Percentiles rank a stretch among this genome's conserved stretches.
Evolutionary conservation across 106 monocot genomes (phyloP).

Genomic region (Allium fistulosum): DNA sequence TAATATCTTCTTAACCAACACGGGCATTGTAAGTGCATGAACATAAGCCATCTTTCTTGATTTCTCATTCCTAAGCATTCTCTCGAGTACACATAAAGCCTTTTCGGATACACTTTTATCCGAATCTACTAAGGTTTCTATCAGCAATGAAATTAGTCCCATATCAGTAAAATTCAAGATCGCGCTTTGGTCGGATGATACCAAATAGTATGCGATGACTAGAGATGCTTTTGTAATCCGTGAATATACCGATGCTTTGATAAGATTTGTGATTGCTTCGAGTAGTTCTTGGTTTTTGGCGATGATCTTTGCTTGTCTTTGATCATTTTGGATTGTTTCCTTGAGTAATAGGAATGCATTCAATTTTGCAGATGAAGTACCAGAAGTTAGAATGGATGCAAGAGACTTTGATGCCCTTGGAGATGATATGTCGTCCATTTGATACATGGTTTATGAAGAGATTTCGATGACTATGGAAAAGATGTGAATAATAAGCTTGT

Average conservation of each 20-base stretch:
- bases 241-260: constrained; percentile 47
- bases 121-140: constrained; percentile 19
- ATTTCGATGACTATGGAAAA: too few species aligned
- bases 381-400: constrained; percentile 21
- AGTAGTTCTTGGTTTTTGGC: constrained; percentile 21
- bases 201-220: constrained; percentile 34
- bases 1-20: constrained; percentile 67
- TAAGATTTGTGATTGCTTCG: constrained; percentile 31
- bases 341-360: constrained; percentile 38
- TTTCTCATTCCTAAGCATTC: constrained; percentile 10
- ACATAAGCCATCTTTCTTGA: constrained; percentile 21
- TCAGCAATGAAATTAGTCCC: constrained; percentile 26
- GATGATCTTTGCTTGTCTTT: background rate
- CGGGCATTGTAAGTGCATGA: constrained; percentile 48
- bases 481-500: too few species aligned
- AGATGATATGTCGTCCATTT: background rate
- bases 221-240: constrained; percentile 53
- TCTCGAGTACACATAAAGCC: constrained; percentile 44
- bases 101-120: constrained; percentile 62
- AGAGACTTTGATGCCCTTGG: constrained; percentile 30
- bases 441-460: too few species aligned
- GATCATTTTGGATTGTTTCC: constrained; percentile 12
- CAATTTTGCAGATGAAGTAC: constrained; percentile 23
- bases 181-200: constrained; percentile 3
- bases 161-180: constrained; percentile 16